Evolutionary conservation across 2,329 filamentous ascomycete species (phyloP).

Genomic region (Fusarium miscanthi): DNA sequence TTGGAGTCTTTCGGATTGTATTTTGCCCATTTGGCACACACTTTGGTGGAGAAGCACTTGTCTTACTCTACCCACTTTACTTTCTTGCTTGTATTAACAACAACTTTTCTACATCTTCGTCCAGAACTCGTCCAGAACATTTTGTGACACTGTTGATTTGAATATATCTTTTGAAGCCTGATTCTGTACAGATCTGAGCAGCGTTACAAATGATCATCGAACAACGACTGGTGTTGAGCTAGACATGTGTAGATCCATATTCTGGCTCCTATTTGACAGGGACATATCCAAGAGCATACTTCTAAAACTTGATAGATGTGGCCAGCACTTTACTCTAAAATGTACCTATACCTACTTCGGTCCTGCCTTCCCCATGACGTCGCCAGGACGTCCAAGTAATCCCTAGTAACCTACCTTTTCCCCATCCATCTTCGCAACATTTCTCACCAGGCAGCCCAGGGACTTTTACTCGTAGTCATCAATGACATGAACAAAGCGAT

Average conservation of each 20-base stretch:
- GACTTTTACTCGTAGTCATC: background rate
- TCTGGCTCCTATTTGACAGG: background rate
- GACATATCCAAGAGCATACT: fast-evolving
- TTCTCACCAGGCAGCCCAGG: fast-evolving
- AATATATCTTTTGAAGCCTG: fast-evolving
- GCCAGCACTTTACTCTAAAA: fast-evolving
- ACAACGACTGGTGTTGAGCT: fast-evolving
- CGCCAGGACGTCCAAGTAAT: background rate
- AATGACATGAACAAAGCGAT: background rate
- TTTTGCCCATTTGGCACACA: background rate
- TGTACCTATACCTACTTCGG: background rate
- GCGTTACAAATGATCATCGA: background rate
- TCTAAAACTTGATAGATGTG: fast-evolving
- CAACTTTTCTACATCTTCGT: fast-evolving
- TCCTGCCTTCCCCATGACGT: fast-evolving
- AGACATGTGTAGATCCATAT: background rate
- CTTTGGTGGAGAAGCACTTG: background rate
- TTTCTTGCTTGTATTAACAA: background rate
- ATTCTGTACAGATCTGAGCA: background rate
- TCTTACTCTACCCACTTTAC: background rate
- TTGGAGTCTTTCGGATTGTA: background rate
- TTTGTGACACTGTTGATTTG: fast-evolving
- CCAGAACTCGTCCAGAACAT: too few species aligned
- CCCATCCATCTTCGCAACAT: background rate
- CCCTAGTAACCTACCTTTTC: fast-evolving